A percentile compares a stretch with the other conserved stretches of the same genome.
Conservation (phyloP, 768 basidiomycete genomes). For the Tulasnella sp. region DNA sequence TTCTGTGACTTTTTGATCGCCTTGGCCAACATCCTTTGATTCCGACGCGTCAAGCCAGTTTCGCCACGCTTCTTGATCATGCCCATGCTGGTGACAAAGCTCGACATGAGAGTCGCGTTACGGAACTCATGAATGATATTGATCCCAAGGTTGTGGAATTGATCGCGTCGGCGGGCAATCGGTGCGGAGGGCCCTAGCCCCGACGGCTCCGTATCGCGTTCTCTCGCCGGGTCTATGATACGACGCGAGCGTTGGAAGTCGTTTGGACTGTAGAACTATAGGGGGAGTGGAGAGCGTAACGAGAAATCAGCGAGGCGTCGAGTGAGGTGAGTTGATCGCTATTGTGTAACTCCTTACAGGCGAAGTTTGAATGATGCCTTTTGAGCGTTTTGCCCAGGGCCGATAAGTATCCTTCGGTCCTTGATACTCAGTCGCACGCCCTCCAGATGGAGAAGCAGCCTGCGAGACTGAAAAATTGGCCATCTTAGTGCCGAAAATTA, state of each 20-base stretch:
- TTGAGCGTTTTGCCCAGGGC: background rate
- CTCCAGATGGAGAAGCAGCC: no score
- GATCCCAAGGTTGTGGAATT: constrained; percentile 58
- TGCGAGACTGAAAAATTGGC: no score
- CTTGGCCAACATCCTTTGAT: constrained; percentile 67
- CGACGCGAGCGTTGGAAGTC: constrained; percentile 11
- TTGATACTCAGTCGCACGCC: background rate
- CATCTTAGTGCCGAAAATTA: no score
- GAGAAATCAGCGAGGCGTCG: background rate
- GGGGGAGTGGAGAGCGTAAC: constrained; percentile 6
- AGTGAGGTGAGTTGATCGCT: background rate
- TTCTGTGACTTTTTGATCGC: constrained; percentile 80
- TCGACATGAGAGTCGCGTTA: constrained; percentile 46
- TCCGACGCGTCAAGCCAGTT: constrained; percentile 66
- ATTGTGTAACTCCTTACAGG: background rate
- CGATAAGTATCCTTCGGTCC: background rate
- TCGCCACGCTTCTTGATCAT: constrained; percentile 61
- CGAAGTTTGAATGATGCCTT: background rate
- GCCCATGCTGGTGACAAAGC: constrained; percentile 62
- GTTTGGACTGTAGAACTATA: constrained; percentile 16
- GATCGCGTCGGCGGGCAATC: constrained; percentile 47
- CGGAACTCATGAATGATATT: constrained; percentile 61
- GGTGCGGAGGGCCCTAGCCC: constrained; percentile 45
- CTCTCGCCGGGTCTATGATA: background rate
- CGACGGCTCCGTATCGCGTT: constrained; percentile 25